These are phyloP conservation scores for Lanzia echinophila DNA, from an alignment of 2,329 filamentous ascomycete species.

Conservation along the genomic window DNA sequence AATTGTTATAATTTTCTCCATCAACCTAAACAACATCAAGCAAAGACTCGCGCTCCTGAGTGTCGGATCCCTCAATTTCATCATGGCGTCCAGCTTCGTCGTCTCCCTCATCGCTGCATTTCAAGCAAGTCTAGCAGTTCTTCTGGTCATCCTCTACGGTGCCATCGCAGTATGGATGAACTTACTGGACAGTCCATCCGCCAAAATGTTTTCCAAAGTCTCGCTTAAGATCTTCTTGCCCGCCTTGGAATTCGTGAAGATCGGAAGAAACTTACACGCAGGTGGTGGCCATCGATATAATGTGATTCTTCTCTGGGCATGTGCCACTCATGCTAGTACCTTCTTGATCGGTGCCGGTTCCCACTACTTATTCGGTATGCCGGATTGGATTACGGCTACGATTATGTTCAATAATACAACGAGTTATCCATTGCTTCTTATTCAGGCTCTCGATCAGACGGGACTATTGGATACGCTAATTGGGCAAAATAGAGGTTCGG, in stretches of 20 bases:
- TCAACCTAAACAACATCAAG: too few relatives aligned
- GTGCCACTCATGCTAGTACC: slow-evolving; percentile 35
- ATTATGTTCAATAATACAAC: slow-evolving; percentile 46
- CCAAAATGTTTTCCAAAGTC: slow-evolving; percentile 39
- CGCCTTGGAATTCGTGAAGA: slow-evolving; percentile 39
- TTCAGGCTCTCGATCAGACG: slow-evolving; percentile 34
- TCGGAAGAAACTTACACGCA: slow-evolving; percentile 37
- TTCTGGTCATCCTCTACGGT: slow-evolving; percentile 41
- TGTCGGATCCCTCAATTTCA: background rate
- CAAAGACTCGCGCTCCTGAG: too few relatives aligned
- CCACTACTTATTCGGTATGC: slow-evolving; percentile 35
- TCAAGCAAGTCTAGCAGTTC: slow-evolving; percentile 41
- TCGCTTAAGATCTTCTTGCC: slow-evolving; percentile 43
- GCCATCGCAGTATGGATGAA: slow-evolving; percentile 35
- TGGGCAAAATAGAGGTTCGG: slow-evolving; percentile 37
- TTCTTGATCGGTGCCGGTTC: slow-evolving; percentile 36
- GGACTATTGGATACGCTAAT: slow-evolving; percentile 48
- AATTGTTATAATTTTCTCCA: too few relatives aligned
- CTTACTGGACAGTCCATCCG: slow-evolving; percentile 32
- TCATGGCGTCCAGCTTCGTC: slow-evolving; percentile 23
- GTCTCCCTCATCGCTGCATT: slow-evolving; percentile 40
- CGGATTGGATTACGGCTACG: slow-evolving; percentile 40
- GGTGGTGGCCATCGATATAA: slow-evolving; percentile 33
- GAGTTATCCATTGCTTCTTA: slow-evolving; percentile 39
- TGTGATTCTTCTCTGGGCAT: slow-evolving; percentile 37